A percentile compares a stretch with the other conserved stretches of the same genome.
Evolutionary conservation across 192 early-diverging fungal genomes (phyloP).

Genomic region (Backusella tarrabulga): DNA sequence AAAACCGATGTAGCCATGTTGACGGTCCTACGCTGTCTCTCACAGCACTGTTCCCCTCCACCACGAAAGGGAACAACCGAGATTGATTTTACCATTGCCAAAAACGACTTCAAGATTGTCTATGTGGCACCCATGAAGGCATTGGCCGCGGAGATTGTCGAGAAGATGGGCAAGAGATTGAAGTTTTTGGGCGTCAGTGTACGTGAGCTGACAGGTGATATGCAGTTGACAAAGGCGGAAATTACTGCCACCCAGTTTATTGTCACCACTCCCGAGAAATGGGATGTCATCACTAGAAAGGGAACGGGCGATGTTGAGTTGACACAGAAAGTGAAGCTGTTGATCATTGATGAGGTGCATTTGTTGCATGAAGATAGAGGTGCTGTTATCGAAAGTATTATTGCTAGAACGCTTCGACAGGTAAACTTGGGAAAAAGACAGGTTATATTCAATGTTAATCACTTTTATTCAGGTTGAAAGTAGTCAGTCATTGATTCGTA

Average conservation of each 20-base stretch:
- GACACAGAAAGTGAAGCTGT: constrained; percentile 79
- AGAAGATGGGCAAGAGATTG: constrained; percentile 86
- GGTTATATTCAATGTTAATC: not conserved
- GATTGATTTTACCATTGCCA: constrained; percentile 59
- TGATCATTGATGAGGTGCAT: constrained; percentile 99
- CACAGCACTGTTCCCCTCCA: constrained; percentile 67
- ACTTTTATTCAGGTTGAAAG: constrained; percentile 56
- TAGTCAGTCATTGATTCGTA: constrained; percentile 92
- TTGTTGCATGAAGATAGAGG: constrained; percentile 96
- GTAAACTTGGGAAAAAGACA: constrained; percentile 23
- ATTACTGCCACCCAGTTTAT: constrained; percentile 94
- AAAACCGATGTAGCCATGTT: constrained; percentile 98
- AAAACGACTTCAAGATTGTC: constrained; percentile 96
- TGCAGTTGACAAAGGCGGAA: constrained; percentile 96
- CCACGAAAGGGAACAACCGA: constrained; percentile 44
- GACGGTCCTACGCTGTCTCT: constrained; percentile 80
- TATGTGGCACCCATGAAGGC: constrained; percentile 99
- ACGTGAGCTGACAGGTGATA: constrained; percentile 94
- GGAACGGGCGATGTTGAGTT: constrained; percentile 92
- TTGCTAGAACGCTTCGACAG: constrained; percentile 91
- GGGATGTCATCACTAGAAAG: constrained; percentile 99
- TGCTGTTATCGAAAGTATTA: constrained; percentile 93
- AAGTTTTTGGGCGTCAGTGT: constrained; percentile 84
- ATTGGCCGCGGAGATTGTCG: constrained; percentile 91
- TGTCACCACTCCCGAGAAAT: constrained; percentile 99